Evolutionary conservation across 345 rosid species (phyloP).

Genomic region (Citrus hindsii): DNA sequence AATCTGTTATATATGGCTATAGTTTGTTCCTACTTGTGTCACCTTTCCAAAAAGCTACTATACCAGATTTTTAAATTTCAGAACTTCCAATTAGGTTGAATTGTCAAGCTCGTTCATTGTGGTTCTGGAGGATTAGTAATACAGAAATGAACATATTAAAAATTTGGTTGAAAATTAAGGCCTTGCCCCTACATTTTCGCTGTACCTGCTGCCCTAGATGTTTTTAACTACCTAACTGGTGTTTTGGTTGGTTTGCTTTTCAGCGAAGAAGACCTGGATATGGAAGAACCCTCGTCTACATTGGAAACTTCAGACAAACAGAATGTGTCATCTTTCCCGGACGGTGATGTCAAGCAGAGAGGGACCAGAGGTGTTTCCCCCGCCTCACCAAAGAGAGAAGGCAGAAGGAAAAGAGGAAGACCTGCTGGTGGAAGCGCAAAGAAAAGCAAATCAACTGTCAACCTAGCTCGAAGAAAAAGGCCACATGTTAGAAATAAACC

Average conservation of each 20-base stretch:
- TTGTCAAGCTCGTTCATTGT: too few relatives aligned
- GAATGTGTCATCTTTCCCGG: constrained; percentile 3
- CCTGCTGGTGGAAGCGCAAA: constrained; percentile 40
- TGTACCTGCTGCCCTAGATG: not conserved
- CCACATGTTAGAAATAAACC: constrained; percentile 46
- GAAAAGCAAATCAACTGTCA: constrained; percentile 33
- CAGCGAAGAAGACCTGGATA: constrained; percentile 40
- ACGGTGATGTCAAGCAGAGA: constrained; percentile 10
- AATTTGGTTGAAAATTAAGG: not conserved
- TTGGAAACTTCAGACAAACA: constrained; percentile 13
- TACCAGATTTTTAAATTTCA: not conserved
- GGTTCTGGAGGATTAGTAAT: not conserved
- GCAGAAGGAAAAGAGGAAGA: constrained; percentile 53
- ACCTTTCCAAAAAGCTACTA: not conserved
- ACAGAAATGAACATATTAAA: not conserved
- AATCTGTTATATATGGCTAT: not conserved
- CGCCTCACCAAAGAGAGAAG: constrained; percentile 25
- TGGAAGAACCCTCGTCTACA: constrained; percentile 21
- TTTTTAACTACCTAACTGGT: not conserved
- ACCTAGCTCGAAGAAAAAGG: constrained; percentile 35
- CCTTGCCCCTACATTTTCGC: not conserved
- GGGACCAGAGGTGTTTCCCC: constrained; percentile 6
- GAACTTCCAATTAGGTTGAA: not conserved
- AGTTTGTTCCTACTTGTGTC: not conserved
- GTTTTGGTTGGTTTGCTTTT: constrained; percentile 10